A percentile compares a stretch with the other conserved stretches of the same genome.
Evolutionary conservation across 192 early-diverging fungal species (phyloP).

Genomic region (Oehlia diaphana): DNA sequence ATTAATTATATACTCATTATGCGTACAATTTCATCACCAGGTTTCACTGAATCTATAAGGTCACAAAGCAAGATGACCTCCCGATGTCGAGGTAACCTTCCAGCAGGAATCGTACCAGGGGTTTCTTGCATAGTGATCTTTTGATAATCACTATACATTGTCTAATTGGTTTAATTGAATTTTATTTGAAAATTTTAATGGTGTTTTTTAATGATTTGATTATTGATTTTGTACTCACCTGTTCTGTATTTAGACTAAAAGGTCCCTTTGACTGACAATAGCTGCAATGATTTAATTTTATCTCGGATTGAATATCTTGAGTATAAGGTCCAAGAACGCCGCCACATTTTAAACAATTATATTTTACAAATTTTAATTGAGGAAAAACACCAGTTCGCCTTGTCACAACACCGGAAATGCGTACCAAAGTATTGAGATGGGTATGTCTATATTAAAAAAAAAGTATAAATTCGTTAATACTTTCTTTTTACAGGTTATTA

Average conservation of each 20-base stretch:
- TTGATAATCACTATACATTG: constrained; percentile 97
- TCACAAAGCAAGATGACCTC: constrained; percentile 96
- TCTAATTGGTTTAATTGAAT: constrained; percentile 41
- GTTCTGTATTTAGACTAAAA: constrained; percentile 87
- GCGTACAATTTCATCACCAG: constrained; percentile 90
- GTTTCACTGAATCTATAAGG: constrained; percentile 92
- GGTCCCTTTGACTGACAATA: constrained; percentile 92
- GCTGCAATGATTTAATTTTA: constrained; percentile 79
- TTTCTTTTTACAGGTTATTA: neutral
- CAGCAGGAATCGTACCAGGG: constrained; percentile 92
- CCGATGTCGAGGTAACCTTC: constrained; percentile 90
- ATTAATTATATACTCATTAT: neutral
- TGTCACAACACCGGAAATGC: constrained; percentile 90
- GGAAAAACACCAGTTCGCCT: constrained; percentile 94
- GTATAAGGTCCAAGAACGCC: constrained; percentile 89
- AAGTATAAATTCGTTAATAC: neutral
- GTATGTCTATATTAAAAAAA: constrained; percentile 57
- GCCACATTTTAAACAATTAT: constrained; percentile 93
- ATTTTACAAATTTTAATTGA: constrained; percentile 96
- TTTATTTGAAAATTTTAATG: neutral
- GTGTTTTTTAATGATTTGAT: neutral
- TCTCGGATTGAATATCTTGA: constrained; percentile 88
- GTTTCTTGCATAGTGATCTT: constrained; percentile 93
- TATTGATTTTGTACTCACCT: constrained; percentile 41
- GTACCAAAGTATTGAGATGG: constrained; percentile 89